Base-by-base conservation (phyloP, 2,329 filamentous ascomycete genomes). In the Fulvia fulva region DNA sequence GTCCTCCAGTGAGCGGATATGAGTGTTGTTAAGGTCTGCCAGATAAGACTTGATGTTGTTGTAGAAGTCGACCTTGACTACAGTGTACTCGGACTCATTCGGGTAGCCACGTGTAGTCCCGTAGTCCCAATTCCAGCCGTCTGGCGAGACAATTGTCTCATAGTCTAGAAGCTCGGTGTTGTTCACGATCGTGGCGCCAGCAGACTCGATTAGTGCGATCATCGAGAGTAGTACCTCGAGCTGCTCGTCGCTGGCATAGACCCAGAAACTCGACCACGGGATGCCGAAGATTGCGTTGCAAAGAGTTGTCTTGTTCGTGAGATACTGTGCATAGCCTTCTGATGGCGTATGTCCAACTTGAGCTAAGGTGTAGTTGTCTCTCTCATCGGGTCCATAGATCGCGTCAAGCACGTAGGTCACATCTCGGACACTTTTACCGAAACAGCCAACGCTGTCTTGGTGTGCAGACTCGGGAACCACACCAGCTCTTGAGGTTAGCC, bases 21-120 rank as follows among this genome's bases (percentile, higher is more conserved):
- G 70, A 5, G 84, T 87, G 73, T 88, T 88, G 23, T 76, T 73
- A 0, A 90, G 77, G 63, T 85, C 81, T 0, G 81, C 76, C 0
- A 90, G 81, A 64, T 90, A 90, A 0, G 75, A 71, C 55, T 80
- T 79, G 70, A 90, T 82, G 71, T 87, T 82, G 72, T 87, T 83
- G 65, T 87, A 87, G 66, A 87, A 87, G 69, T 89, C 85, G 0
- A 86, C 83, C 71, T 89, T 90, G 63, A 91, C 79, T 51, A 87
- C 83, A 0, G 85, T 88, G 73, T 87, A 90, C 70, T 90, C 87
- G 14, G 85, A 89, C 72, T 90, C 83, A 60, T 90, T 89, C n/a
- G 84, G 75, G 65, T 77, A 84, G 2, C 86, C 85, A 3, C 86
- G 81, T 1, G 77, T 80, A 5, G 75, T 78, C 14, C 87, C 59